A percentile compares a stretch with the other conserved stretches of the same genome.
These are phyloP conservation scores for Russula emetica DNA, from an alignment of 768 basidiomycete genomes.

Conservation along the genomic window DNA sequence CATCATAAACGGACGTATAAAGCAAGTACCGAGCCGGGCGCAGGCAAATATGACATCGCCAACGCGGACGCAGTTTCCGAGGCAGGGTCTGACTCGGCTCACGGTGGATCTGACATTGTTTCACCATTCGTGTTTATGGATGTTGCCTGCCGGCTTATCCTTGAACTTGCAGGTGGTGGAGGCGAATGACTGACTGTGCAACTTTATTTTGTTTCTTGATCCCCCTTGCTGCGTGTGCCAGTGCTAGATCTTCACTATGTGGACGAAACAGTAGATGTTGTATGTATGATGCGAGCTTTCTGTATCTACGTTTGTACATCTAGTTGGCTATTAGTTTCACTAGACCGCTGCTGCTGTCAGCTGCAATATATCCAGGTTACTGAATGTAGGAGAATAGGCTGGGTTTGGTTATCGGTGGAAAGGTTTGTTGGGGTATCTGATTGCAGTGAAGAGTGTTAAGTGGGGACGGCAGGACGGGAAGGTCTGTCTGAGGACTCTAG, in stretches of 20 bases:
- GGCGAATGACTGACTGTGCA: slow-evolving; percentile 10
- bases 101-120: slow-evolving; percentile 58
- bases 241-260: slow-evolving; percentile 16
- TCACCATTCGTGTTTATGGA: slow-evolving; percentile 97
- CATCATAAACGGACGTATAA: slow-evolving; percentile 94
- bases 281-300: slow-evolving; percentile 8
- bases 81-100: slow-evolving; percentile 51
- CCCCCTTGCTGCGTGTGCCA: background rate
- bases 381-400: background rate
- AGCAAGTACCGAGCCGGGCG: slow-evolving; percentile 61
- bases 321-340: slow-evolving; percentile 9
- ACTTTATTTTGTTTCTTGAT: slow-evolving; percentile 3
- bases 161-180: slow-evolving; percentile 81
- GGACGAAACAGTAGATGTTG: slow-evolving; percentile 13
- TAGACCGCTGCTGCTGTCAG: slow-evolving; percentile 6
- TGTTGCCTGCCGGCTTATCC: slow-evolving; percentile 86
- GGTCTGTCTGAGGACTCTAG: no score
- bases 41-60: slow-evolving; percentile 67
- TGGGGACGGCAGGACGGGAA: no score
- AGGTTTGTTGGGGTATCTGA: background rate
- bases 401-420: background rate
- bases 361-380: slow-evolving; percentile 10
- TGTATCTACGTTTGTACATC: slow-evolving; percentile 26
- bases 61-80: slow-evolving; percentile 49
- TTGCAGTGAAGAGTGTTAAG: no score